Evolutionary conservation across 1,284 basidiomycete genomes (phyloP), one percentile per base, ranked within the genome.

Genomic region (Apiotrichum siamense): DNA sequence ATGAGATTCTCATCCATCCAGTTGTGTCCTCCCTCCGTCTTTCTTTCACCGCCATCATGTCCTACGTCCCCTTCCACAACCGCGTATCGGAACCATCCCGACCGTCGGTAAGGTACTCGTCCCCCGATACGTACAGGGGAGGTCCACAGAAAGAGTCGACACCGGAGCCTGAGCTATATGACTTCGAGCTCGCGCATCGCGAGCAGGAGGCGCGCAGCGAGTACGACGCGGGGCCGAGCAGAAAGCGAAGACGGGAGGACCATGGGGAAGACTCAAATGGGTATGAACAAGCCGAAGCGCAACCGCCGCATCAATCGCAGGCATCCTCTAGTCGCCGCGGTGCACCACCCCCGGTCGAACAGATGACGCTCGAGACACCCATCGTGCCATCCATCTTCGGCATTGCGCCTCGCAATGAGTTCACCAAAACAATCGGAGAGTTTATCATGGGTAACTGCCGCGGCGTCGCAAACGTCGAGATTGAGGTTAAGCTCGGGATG

Each of bases 401-500:
- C 50, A 84, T 93, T 44, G 88, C 93, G 64, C 92, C 94, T 3
- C 76, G 92, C 35, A 93, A 97, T 74, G 93, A 97, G 68, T 93
- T 97, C 69, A 90, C 92, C 55, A 82, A 81, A 64, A 85, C 88
- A 62, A 80, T 98, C 41, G 92, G 88, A 23, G 89, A 97, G 71
- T 98, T 91, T 75, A 78, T 97, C 36, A 73, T 77, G 71, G 57
- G 62, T 3, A 61, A 67, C 31, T 71, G 74, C 18, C 61, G 63
- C 3, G 75, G 73, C 1, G 57, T 65, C 49, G 55, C 67, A 3
- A 69, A 79, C 57, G 69, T 81, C 54, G 80, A 81, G 72, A 87
- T 97, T 20, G 94, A 97, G 75, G 91, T 91, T 17, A 97, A 97
- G 77, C 79, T 98, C 43, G 94, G 94, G 1, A 69, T 88, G 13